These are phyloP conservation scores for Beverwykella pulmonaria DNA, from an alignment of 495 filamentous ascomycete species.

Conservation along the genomic window DNA sequence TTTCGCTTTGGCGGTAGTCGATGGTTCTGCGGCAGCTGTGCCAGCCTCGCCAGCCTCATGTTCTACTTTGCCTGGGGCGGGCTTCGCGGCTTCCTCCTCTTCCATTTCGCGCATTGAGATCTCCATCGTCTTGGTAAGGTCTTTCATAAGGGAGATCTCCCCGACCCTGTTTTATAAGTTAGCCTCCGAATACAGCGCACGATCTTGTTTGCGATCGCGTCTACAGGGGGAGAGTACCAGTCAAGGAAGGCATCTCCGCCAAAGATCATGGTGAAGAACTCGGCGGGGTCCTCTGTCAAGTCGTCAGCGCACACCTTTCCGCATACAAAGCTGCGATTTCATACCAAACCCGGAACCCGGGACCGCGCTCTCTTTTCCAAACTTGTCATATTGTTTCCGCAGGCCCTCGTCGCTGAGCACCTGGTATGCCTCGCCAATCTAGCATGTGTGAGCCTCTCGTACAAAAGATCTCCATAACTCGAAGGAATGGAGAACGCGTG, in stretches of 20 bases:
- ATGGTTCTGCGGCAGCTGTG: constrained; percentile 2
- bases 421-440: constrained; percentile 97
- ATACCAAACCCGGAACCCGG: constrained; percentile 85
- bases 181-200: background rate
- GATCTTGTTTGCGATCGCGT: background rate
- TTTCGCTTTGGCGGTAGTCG: constrained; percentile 23
- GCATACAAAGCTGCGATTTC: background rate
- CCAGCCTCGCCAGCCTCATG: constrained; percentile 26
- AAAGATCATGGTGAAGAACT: constrained; percentile 99
- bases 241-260: constrained; percentile 92
- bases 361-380: constrained; percentile 88
- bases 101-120: constrained; percentile 48
- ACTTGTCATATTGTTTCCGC: constrained; percentile 91
- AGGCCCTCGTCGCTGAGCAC: constrained; percentile 86
- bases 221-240: constrained; percentile 35
- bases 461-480: background rate
- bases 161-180: constrained; percentile 44
- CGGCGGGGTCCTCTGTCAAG: constrained; percentile 76
- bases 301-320: constrained; percentile 34
- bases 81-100: constrained; percentile 41
- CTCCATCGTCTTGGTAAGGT: constrained; percentile 52
- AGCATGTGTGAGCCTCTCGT: constrained; percentile 14
- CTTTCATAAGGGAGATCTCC: constrained; percentile 52
- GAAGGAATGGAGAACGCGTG: background rate
- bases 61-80: constrained; percentile 1